These are phyloP conservation scores for Talaromyces islandicus DNA, from an alignment of 2,329 filamentous ascomycete species.

Conservation along the genomic window DNA sequence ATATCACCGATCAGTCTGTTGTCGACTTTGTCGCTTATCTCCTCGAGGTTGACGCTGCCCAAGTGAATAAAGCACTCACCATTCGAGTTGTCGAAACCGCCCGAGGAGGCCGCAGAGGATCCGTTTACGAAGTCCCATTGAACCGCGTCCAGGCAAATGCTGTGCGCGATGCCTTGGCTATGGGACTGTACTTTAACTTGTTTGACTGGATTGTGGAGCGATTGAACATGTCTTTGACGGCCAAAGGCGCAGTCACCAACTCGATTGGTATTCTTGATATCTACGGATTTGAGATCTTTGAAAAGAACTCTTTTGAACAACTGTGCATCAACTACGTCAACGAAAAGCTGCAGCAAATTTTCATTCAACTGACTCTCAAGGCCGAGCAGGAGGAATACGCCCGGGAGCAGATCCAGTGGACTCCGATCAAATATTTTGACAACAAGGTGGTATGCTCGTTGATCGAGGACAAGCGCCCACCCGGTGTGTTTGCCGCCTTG, in stretches of 20 bases:
- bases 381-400: conserved; percentile 97
- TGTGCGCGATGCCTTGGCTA: conserved; percentile 84
- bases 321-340: conserved; percentile 99
- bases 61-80: conserved; percentile 81
- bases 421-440: conserved; percentile 98
- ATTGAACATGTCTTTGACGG: conserved; percentile 81
- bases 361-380: conserved; percentile 94
- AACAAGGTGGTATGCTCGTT: conserved; percentile 98
- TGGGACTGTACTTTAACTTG: conserved; percentile 94
- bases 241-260: conserved; percentile 68
- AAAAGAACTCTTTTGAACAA: conserved; percentile 98
- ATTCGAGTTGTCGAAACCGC: conserved; percentile 75
- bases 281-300: conserved; percentile 98
- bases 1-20: conserved; percentile 80
- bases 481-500: conserved; percentile 88
- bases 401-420: conserved; percentile 95
- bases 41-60: conserved; percentile 74
- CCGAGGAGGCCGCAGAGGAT: conserved; percentile 59
- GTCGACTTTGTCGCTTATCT: conserved; percentile 93
- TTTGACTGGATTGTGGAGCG: conserved; percentile 98
- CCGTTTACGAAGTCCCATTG: conserved; percentile 67
- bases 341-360: conserved; percentile 98
- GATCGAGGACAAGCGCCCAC: conserved; percentile 85
- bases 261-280: conserved; percentile 97
- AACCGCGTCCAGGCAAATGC: conserved; percentile 81